Percentiles rank a stretch among this genome's conserved stretches.
phyloP scores from a whole-genome alignment of 805 yeast species.

The Blastobotrys parvus region DNA sequence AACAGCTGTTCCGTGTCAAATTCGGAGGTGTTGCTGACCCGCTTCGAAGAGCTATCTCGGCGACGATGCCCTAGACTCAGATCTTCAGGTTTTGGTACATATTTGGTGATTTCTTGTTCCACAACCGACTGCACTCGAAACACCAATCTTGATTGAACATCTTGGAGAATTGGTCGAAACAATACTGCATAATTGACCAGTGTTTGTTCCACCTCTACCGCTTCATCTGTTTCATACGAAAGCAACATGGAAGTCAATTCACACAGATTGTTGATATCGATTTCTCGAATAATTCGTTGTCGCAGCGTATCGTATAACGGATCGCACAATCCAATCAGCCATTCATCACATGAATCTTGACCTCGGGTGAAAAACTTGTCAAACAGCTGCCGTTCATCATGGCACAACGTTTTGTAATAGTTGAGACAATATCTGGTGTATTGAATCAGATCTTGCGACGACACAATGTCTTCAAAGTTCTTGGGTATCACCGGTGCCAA shows the following conservation, averaged over 20 bases:
- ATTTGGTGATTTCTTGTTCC: slow-evolving; percentile 58
- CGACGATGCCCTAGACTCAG: slow-evolving; percentile 36
- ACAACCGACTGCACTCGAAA: slow-evolving; percentile 70
- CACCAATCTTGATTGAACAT: slow-evolving; percentile 70
- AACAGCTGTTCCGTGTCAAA: slow-evolving; percentile 20
- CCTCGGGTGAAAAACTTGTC: slow-evolving; percentile 26
- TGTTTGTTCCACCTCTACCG: slow-evolving; percentile 14
- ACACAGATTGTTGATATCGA: slow-evolving; percentile 58
- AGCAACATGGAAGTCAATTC: slow-evolving; percentile 65
- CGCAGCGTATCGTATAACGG: slow-evolving; percentile 70
- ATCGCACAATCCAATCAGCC: slow-evolving; percentile 60
- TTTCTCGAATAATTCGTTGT: slow-evolving; percentile 59
- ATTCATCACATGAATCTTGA: slow-evolving; percentile 36
- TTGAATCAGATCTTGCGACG: slow-evolving; percentile 40
- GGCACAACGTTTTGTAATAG: slow-evolving; percentile 49
- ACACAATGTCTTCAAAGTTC: slow-evolving; percentile 28
- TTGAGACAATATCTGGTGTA: slow-evolving; percentile 55
- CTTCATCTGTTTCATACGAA: slow-evolving; percentile 29
- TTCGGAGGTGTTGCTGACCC: slow-evolving; percentile 11
- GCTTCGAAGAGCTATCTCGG: slow-evolving; percentile 5
- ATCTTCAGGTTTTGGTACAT: slow-evolving; percentile 61
- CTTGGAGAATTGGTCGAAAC: slow-evolving; percentile 64
- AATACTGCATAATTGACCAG: slow-evolving; percentile 42
- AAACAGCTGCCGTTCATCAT: slow-evolving; percentile 56
- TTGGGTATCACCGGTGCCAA: slow-evolving; percentile 36